Base-by-base conservation (phyloP, 2,329 filamentous ascomycete genomes). In the Huntiella savannae region DNA sequence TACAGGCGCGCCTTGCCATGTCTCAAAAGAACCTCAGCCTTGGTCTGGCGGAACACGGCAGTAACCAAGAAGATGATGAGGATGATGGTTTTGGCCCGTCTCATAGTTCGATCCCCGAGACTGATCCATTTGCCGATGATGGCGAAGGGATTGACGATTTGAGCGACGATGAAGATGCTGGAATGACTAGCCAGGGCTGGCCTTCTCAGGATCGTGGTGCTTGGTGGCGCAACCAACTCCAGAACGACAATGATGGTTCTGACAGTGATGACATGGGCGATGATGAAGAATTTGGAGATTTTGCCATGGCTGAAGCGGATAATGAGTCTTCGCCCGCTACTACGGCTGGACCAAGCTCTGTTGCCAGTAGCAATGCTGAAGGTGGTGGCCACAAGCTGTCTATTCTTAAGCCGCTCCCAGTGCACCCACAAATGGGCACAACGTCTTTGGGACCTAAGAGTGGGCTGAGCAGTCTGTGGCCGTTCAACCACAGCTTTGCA, bases 1-100 rank as follows among this genome's bases (percentile, higher is more conserved):
- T 96, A n/a, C 87, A 86, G n/a, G 82, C 83, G 10, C 77, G 87
- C 10, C 70, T 96, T 56, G 75, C 83, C 2, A 74, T 81, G 62
- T 81, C 84, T 53, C 75, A 77, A 53, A 79, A 83, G 59, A 74
- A 75, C 53, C 67, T 62, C 40, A 63, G 65, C 16, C 62, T 68
- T 4, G 61, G 66, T 17, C 63, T 65, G 13, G 63, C 70, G 4
- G 65, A 68, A 8, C 64, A 62, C 1, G 55, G 67, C 1, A 62
- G 62, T 1, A 53, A 62, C 17, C 59, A 36, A n/a, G 34, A 36
- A 36, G 64, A 64, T 37, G 58, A 56, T 10, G 55, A 60, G 13
- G 57, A 59, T 48, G 61, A 56, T 11, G 51, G 52, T n/a, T 43
- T 43, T 34, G 53, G 53, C 3, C 53, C 38, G 19, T 41, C 36